These are phyloP conservation scores for Pueraria montana DNA, from an alignment of 306 rosid species.

Conservation along the genomic window DNA sequence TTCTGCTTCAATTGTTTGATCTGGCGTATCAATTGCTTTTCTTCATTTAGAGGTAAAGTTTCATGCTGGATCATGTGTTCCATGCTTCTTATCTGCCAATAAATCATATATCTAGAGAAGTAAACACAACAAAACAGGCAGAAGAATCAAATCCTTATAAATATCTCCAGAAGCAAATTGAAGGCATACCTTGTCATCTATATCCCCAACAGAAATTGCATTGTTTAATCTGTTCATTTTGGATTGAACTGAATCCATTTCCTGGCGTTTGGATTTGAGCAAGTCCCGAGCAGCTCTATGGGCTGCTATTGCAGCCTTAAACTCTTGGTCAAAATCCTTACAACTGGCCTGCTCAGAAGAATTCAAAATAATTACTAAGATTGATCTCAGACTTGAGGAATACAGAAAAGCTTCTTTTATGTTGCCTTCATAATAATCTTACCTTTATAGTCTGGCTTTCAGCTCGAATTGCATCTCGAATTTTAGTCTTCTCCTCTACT, in stretches of 20 bases:
- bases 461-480: conserved; percentile 65
- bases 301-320: conserved; percentile 66
- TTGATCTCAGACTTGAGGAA: conserved; percentile 13
- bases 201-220: conserved; percentile 76
- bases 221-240: conserved; percentile 69
- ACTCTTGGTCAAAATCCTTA: conserved; percentile 53
- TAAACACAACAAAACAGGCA: conserved; percentile 30
- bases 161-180: conserved; percentile 30
- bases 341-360: conserved; percentile 64
- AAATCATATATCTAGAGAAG: conserved; percentile 37
- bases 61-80: conserved; percentile 84
- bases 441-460: conserved; percentile 70
- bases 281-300: conserved; percentile 70
- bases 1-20: conserved; percentile 81
- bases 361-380: conserved; percentile 41
- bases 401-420: background rate
- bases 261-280: conserved; percentile 74
- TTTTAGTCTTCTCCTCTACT: conserved; percentile 72
- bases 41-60: conserved; percentile 82
- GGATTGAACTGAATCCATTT: conserved; percentile 77
- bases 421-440: conserved; percentile 31
- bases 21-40: conserved; percentile 79
- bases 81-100: conserved; percentile 72
- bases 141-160: conserved; percentile 31
- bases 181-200: conserved; percentile 69